These are phyloP conservation scores for Boletus rubescentipes DNA, from an alignment of 768 basidiomycete species.

Conservation along the genomic window DNA sequence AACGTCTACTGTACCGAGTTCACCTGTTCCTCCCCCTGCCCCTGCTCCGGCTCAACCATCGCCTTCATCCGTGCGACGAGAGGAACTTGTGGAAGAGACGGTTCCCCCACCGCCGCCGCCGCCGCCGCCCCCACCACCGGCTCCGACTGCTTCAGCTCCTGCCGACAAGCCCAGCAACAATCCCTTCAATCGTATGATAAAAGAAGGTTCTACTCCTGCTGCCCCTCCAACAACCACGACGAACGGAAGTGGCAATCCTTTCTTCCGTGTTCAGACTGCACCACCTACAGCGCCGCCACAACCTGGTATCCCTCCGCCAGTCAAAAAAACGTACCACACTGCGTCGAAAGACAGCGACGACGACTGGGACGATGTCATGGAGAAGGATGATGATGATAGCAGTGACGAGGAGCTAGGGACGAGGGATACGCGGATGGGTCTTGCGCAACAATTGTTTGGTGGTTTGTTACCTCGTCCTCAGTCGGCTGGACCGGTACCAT, in stretches of 20 bases:
- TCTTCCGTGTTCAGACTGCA: constrained; percentile 53
- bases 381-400: constrained; percentile 67
- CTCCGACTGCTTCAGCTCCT: constrained; percentile 29
- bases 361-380: constrained; percentile 84
- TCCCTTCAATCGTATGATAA: constrained; percentile 73
- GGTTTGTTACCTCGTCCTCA: constrained; percentile 61
- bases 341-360: constrained; percentile 62
- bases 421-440: constrained; percentile 60
- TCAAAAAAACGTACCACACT: constrained; percentile 60
- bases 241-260: constrained; percentile 71
- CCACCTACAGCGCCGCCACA: constrained; percentile 39
- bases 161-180: constrained; percentile 64
- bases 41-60: constrained; percentile 32
- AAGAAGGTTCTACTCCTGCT: constrained; percentile 40
- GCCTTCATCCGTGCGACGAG: constrained; percentile 16
- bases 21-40: constrained; percentile 36
- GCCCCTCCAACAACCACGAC: constrained; percentile 23
- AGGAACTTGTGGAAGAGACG: constrained; percentile 17
- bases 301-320: constrained; percentile 42
- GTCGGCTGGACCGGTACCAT: constrained; percentile 45
- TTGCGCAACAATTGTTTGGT: constrained; percentile 82
- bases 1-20: constrained; percentile 19
- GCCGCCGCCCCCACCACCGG: constrained; percentile 26
- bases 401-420: constrained; percentile 79
- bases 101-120: constrained; percentile 37